Conservation (phyloP, 2,329 filamentous ascomycete genomes). For the Scortechinia acanthostroma region DNA sequence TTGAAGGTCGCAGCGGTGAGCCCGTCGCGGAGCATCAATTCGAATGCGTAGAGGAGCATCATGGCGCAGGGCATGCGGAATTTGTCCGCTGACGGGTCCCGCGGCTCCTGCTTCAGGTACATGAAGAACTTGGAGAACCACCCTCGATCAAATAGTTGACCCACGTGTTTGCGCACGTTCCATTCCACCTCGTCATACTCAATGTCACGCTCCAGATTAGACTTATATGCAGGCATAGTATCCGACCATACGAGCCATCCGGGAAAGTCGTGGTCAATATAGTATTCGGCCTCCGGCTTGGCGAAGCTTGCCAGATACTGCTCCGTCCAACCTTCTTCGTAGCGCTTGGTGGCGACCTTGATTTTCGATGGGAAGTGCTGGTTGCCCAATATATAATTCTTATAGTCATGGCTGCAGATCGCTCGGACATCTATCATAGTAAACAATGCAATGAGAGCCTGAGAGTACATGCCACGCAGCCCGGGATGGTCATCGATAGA, state of each 20-base stretch:
- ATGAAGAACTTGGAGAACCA: slow-evolving; percentile 87
- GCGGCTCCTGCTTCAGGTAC: slow-evolving; percentile 91
- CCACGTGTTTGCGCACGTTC: slow-evolving; percentile 70
- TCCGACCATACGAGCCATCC: slow-evolving; percentile 97
- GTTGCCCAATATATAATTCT: slow-evolving; percentile 76
- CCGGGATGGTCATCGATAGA: slow-evolving; percentile 87
- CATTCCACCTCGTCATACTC: slow-evolving; percentile 76
- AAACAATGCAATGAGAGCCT: slow-evolving; percentile 70
- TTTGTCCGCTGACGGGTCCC: slow-evolving; percentile 72
- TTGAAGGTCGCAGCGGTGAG: slow-evolving; percentile 73
- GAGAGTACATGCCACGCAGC: slow-evolving; percentile 73
- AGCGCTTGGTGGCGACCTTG: slow-evolving; percentile 63
- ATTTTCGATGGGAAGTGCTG: slow-evolving; percentile 74
- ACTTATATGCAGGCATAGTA: slow-evolving; percentile 72
- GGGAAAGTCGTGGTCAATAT: slow-evolving; percentile 83
- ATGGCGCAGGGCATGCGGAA: slow-evolving; percentile 86
- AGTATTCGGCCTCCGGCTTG: slow-evolving; percentile 71
- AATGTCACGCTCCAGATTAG: slow-evolving; percentile 61
- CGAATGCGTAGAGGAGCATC: slow-evolving; percentile 81
- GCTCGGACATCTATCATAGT: slow-evolving; percentile 82
- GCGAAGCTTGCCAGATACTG: slow-evolving; percentile 74
- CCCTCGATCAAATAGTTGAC: slow-evolving; percentile 68
- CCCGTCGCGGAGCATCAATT: slow-evolving; percentile 71
- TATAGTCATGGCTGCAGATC: slow-evolving; percentile 77
- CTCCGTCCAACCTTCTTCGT: slow-evolving; percentile 72